Conservation (phyloP, 1,284 basidiomycete species). For the Thelephora terrestris region DNA sequence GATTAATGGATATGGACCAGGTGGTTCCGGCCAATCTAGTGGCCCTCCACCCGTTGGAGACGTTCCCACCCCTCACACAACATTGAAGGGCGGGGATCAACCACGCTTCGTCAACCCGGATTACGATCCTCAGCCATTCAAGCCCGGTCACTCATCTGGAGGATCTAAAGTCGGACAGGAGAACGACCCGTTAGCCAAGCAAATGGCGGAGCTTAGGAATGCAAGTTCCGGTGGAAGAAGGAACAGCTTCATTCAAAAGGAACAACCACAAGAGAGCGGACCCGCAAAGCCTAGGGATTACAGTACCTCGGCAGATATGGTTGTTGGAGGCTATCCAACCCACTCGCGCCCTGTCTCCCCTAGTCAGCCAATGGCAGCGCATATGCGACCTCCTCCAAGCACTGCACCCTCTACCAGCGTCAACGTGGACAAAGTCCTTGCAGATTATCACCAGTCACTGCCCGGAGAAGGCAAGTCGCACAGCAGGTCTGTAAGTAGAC, state of each 20-base stretch:
- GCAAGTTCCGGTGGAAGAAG: conserved; percentile 13
- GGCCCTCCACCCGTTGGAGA: conserved; percentile 4
- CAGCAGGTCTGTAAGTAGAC: conserved; percentile 29
- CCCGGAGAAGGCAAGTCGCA: conserved; percentile 72
- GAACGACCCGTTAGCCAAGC: conserved; percentile 50
- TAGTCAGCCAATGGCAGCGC: conserved; percentile 54
- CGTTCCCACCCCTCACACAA: conserved; percentile 37
- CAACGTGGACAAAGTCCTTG: conserved; percentile 63
- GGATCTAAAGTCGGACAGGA: conserved; percentile 30
- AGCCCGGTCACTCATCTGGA: not conserved
- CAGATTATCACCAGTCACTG: conserved; percentile 75
- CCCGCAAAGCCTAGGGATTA: conserved; percentile 32
- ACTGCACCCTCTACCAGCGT: conserved; percentile 30
- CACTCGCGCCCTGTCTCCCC: conserved; percentile 69
- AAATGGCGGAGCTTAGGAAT: conserved; percentile 36
- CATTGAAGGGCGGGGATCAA: conserved; percentile 56
- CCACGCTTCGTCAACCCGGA: conserved; percentile 57
- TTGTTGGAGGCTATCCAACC: conserved; percentile 67
- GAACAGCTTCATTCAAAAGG: not conserved
- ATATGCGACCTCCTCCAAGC: conserved; percentile 58
- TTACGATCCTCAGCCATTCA: conserved; percentile 38
- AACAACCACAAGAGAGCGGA: not conserved
- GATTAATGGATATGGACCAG: not conserved
- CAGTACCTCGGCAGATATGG: conserved; percentile 52
- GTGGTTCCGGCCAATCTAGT: not conserved